phyloP scores from a whole-genome alignment of 2,329 filamentous ascomycete species.

The Colletotrichum tropicicola region DNA sequence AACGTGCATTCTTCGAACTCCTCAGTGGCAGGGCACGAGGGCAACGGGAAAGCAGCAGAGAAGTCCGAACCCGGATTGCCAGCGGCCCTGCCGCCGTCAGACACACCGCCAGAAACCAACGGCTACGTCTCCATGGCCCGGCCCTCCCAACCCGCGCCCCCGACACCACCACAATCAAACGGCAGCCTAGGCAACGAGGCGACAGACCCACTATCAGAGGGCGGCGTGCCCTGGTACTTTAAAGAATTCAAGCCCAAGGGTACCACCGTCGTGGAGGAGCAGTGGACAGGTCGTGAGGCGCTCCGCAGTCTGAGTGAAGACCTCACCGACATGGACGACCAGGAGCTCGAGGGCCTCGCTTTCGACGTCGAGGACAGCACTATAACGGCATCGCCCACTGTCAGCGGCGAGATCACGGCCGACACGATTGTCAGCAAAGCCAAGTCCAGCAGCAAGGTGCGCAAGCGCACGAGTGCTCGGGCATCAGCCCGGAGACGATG shows the following conservation, averaged over 20 bases:
- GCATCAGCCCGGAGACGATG: slow-evolving; percentile 43
- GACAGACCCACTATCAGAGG: slow-evolving; percentile 68
- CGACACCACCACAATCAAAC: slow-evolving; percentile 74
- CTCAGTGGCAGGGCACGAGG: slow-evolving; percentile 38
- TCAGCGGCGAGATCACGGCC: slow-evolving; percentile 26
- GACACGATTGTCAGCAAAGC: slow-evolving; percentile 36
- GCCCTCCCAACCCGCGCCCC: slow-evolving; percentile 55
- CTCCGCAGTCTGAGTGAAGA: slow-evolving; percentile 79
- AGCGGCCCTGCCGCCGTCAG: slow-evolving; percentile 41
- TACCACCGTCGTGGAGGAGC: slow-evolving; percentile 81
- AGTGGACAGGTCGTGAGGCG: slow-evolving; percentile 77
- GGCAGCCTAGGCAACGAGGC: slow-evolving; percentile 59
- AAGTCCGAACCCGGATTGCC: slow-evolving; percentile 37
- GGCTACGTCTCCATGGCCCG: slow-evolving; percentile 49
- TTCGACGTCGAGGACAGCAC: slow-evolving; percentile 61
- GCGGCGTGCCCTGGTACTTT: slow-evolving; percentile 90
- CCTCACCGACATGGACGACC: slow-evolving; percentile 90
- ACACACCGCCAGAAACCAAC: slow-evolving; percentile 59
- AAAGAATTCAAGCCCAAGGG: slow-evolving; percentile 81
- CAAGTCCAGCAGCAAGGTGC: slow-evolving; percentile 38
- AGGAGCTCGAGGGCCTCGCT: slow-evolving; percentile 79
- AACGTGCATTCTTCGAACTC: slow-evolving; percentile 36
- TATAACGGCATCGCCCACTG: slow-evolving; percentile 48
- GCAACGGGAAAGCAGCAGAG: slow-evolving; percentile 31
- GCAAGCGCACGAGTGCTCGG: slow-evolving; percentile 42